These are phyloP conservation scores for Ottelia alismoides DNA, from an alignment of 106 monocot species.

Conservation along the genomic window DNA sequence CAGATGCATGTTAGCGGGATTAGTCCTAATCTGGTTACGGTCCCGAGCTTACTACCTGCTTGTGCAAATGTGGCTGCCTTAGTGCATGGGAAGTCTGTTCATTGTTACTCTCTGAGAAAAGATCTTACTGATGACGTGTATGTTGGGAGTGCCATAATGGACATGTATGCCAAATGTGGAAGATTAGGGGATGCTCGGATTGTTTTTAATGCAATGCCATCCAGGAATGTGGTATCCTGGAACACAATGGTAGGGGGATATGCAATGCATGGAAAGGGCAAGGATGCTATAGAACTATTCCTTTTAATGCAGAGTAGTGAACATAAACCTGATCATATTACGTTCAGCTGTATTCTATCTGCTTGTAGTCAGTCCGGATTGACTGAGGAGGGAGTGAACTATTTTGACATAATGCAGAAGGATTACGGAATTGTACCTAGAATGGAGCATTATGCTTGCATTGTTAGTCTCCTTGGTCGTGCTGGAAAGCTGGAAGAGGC, in stretches of 20 bases:
- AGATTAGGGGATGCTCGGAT: conserved; percentile 37
- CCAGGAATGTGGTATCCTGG: conserved; percentile 67
- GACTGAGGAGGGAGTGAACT: conserved; percentile 32
- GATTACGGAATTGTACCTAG: conserved; percentile 34
- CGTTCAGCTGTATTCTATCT: conserved; percentile 52
- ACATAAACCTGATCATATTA: conserved; percentile 46
- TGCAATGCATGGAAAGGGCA: conserved; percentile 65
- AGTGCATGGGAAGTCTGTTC: conserved; percentile 54
- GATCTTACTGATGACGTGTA: conserved; percentile 30
- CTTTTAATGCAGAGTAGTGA: conserved; percentile 27
- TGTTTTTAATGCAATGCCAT: conserved; percentile 40
- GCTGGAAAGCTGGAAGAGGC: conserved; percentile 51
- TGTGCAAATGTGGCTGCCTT: conserved; percentile 67
- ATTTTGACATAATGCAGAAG: conserved; percentile 42
- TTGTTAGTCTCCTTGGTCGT: conserved; percentile 65
- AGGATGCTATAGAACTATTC: conserved; percentile 38
- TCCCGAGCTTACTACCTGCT: conserved; percentile 67
- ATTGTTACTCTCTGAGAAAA: conserved; percentile 46
- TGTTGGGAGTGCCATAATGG: conserved; percentile 56
- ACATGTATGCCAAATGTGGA: conserved; percentile 85
- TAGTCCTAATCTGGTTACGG: conserved; percentile 53
- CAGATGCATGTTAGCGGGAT: conserved; percentile 58
- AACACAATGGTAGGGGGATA: conserved; percentile 72
- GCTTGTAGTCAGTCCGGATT: conserved; percentile 64
- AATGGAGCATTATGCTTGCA: conserved; percentile 77